phyloP scores from a whole-genome alignment of 129 eudicot genomes.

The Pittosporum tobira region DNA sequence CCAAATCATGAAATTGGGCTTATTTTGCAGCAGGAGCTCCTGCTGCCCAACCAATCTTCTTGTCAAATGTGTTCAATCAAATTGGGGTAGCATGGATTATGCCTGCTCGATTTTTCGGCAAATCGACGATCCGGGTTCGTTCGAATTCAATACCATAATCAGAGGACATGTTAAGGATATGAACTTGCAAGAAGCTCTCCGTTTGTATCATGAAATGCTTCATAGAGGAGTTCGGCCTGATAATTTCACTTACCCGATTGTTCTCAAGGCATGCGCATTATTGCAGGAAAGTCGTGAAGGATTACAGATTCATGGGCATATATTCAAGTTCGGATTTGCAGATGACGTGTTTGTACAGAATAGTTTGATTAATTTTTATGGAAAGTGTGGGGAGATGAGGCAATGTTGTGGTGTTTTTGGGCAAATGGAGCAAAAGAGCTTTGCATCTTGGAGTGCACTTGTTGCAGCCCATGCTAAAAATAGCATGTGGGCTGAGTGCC shows the following conservation, averaged over 20 bases:
- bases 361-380: slow-evolving; percentile 47
- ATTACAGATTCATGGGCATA: slow-evolving; percentile 51
- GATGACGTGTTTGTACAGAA: slow-evolving; percentile 41
- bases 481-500: slow-evolving; percentile 41
- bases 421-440: slow-evolving; percentile 29
- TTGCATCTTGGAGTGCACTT: slow-evolving; percentile 49
- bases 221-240: slow-evolving; percentile 29
- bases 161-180: slow-evolving; percentile 38
- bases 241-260: slow-evolving; percentile 37
- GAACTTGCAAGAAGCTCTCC: slow-evolving; percentile 37
- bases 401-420: slow-evolving; percentile 29
- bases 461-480: slow-evolving; percentile 36
- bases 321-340: slow-evolving; percentile 27
- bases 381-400: slow-evolving; percentile 33
- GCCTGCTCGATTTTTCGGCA: slow-evolving; percentile 58
- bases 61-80: slow-evolving; percentile 55
- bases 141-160: slow-evolving; percentile 55
- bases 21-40: slow-evolving; percentile 44
- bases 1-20: slow-evolving; percentile 47
- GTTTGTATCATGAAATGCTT: slow-evolving; percentile 27
- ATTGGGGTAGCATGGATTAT: slow-evolving; percentile 83
- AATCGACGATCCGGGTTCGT: slow-evolving; percentile 52
- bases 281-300: slow-evolving; percentile 20
- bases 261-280: slow-evolving; percentile 40
- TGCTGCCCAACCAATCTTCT: slow-evolving; percentile 62